A percentile compares a stretch with the other conserved stretches of the same genome.
These are phyloP conservation scores for Delphinella strobiligena DNA, from an alignment of 2,329 filamentous ascomycete species.

Conservation along the genomic window DNA sequence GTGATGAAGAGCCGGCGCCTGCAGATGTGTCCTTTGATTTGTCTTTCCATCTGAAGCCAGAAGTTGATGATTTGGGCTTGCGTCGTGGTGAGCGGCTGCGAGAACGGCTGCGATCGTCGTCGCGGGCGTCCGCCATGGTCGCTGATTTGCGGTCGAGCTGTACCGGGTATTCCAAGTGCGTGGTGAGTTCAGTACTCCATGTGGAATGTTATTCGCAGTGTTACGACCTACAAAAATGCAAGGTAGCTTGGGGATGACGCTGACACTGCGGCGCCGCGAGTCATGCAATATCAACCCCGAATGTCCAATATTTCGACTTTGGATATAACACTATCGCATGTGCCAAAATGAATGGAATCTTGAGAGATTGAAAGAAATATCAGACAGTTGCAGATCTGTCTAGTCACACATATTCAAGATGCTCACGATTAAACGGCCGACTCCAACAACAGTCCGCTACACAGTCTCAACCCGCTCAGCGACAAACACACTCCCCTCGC, in stretches of 20 bases:
- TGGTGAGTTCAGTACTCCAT: no score
- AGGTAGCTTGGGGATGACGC: background rate
- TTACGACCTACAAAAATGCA: background rate
- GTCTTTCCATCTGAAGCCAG: constrained; percentile 26
- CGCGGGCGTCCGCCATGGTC: background rate
- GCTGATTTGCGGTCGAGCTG: background rate
- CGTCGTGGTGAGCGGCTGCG: constrained; percentile 21
- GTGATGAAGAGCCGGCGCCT: constrained; percentile 6
- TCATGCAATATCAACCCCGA: background rate
- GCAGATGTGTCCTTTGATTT: constrained; percentile 14
- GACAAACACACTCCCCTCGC: constrained; percentile 33
- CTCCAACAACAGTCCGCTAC: constrained; percentile 83
- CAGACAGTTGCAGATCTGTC: no score
- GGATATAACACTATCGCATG: no score
- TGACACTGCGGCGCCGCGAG: background rate
- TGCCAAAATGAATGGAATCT: no score
- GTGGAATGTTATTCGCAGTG: no score
- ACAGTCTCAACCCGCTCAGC: constrained; percentile 70
- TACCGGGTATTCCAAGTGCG: no score
- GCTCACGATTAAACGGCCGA: constrained; percentile 26
- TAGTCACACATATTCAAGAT: no score
- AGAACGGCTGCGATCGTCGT: constrained; percentile 13
- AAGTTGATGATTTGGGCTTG: constrained; percentile 18
- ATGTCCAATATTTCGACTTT: background rate
- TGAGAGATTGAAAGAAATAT: no score